phyloP scores from a whole-genome alignment of 2,329 filamentous ascomycete genomes.

The Colletotrichum sp. region DNA sequence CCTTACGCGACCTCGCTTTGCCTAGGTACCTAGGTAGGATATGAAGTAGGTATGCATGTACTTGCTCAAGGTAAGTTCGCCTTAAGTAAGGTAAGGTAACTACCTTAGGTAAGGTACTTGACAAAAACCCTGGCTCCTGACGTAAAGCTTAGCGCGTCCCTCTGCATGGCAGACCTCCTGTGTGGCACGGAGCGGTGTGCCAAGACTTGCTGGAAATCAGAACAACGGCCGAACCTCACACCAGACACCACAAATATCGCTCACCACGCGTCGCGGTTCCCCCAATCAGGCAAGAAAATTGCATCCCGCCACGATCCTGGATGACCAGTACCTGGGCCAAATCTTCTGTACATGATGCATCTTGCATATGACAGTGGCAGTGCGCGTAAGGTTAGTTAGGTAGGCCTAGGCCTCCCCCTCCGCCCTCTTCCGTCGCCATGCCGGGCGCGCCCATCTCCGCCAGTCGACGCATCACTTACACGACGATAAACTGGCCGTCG shows the following conservation, averaged over 20 bases:
- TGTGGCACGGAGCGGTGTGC: not conserved
- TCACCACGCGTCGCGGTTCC: not conserved
- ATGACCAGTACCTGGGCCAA: not conserved
- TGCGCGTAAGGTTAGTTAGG: not conserved
- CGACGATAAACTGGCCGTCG: not conserved
- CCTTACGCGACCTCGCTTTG: not conserved
- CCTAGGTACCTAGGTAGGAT: not conserved
- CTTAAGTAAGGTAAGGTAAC: not conserved
- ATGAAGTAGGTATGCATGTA: not conserved
- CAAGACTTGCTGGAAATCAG: constrained; percentile 8
- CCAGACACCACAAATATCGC: not conserved
- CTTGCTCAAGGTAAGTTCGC: not conserved
- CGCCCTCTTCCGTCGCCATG: not conserved
- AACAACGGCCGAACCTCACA: not conserved
- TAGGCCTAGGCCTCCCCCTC: not conserved
- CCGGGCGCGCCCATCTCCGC: not conserved
- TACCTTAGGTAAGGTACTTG: not conserved
- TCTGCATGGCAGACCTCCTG: not conserved
- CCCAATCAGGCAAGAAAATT: not conserved
- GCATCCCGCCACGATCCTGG: not conserved
- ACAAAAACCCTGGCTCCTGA: not conserved
- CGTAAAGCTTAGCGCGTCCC: not conserved
- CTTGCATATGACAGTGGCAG: not conserved
- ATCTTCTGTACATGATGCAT: not conserved
- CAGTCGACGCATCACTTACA: not conserved